Percentiles rank a stretch among this genome's conserved stretches.
These are phyloP conservation scores for Paxillus rubicundulus DNA, from an alignment of 768 basidiomycete genomes.

Conservation along the genomic window DNA sequence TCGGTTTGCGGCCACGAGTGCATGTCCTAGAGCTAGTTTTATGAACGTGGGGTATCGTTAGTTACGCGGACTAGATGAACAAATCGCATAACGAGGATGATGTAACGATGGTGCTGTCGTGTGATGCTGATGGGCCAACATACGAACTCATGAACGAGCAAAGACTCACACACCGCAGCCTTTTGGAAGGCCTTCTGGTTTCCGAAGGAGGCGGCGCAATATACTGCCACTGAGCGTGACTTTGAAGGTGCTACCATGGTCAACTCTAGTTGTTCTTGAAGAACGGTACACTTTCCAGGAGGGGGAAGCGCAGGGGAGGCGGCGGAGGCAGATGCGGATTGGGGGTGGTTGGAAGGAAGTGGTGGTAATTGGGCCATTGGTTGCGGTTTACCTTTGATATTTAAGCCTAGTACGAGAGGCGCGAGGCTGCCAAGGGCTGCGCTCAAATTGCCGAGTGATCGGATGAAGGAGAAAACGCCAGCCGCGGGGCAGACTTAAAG, in stretches of 20 bases:
- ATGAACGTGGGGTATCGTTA: not conserved
- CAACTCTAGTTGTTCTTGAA: conserved; percentile 11
- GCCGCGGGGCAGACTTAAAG: conserved; percentile 1
- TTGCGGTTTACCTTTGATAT: conserved; percentile 8
- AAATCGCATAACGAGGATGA: not conserved
- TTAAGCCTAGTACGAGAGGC: conserved; percentile 20
- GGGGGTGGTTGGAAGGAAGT: conserved; percentile 5
- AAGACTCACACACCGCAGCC: conserved; percentile 67
- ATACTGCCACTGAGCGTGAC: conserved; percentile 64
- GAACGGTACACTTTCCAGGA: not conserved
- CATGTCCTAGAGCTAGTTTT: conserved; percentile 63
- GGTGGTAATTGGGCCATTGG: conserved; percentile 11
- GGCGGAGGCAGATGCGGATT: not conserved
- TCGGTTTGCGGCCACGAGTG: conserved; percentile 57
- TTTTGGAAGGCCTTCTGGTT: conserved; percentile 54
- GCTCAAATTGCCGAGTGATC: conserved; percentile 2
- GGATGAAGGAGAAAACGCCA: conserved; percentile 6
- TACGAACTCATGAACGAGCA: not conserved
- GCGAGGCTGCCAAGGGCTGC: conserved; percentile 15
- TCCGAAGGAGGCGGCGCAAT: conserved; percentile 78
- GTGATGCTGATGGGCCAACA: not conserved
- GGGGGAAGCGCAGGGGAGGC: not conserved
- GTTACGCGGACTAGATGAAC: conserved; percentile 8
- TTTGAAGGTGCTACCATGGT: conserved; percentile 31
- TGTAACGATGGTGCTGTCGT: not conserved